Evolutionary conservation across 768 basidiomycete species (phyloP).

Genomic region (Agrocybe pediades): DNA sequence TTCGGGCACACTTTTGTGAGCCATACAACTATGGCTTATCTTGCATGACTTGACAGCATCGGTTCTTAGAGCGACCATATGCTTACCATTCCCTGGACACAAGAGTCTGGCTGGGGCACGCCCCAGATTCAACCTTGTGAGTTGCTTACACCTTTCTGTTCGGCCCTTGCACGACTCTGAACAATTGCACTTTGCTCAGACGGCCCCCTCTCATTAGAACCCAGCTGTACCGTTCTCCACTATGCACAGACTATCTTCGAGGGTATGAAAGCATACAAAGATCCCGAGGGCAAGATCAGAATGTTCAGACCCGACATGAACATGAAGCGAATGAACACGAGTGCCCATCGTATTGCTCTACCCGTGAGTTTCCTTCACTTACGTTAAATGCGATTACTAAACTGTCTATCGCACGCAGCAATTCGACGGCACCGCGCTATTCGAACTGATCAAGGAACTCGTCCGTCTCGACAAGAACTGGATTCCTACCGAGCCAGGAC

Average conservation of each 20-base stretch:
- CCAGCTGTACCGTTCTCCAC: conserved; percentile 82
- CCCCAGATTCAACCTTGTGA: conserved; percentile 85
- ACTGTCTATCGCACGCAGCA: conserved; percentile 40
- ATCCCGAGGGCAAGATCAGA: conserved; percentile 68
- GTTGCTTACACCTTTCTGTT: conserved; percentile 26
- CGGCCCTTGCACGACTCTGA: conserved; percentile 3
- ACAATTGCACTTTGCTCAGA: conserved; percentile 47
- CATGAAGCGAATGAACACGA: conserved; percentile 93
- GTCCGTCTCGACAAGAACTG: conserved; percentile 83
- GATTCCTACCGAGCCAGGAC: conserved; percentile 87
- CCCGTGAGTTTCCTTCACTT: conserved; percentile 50
- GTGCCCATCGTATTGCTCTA: conserved; percentile 75
- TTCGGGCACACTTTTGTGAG: conserved; percentile 88
- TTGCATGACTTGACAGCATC: conserved; percentile 6
- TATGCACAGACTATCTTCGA: conserved; percentile 94
- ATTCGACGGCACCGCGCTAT: conserved; percentile 76
- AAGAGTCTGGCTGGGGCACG: conserved; percentile 73
- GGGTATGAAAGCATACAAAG: conserved; percentile 92
- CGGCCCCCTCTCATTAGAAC: conserved; percentile 72
- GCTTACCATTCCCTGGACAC: conserved; percentile 78
- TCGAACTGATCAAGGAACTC: conserved; percentile 84
- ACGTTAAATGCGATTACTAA: not conserved
- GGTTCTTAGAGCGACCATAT: conserved; percentile 77
- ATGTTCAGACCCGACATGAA: conserved; percentile 97
- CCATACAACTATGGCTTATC: conserved; percentile 14